Conservation (phyloP, 345 rosid species). For the Populus deltoides region DNA sequence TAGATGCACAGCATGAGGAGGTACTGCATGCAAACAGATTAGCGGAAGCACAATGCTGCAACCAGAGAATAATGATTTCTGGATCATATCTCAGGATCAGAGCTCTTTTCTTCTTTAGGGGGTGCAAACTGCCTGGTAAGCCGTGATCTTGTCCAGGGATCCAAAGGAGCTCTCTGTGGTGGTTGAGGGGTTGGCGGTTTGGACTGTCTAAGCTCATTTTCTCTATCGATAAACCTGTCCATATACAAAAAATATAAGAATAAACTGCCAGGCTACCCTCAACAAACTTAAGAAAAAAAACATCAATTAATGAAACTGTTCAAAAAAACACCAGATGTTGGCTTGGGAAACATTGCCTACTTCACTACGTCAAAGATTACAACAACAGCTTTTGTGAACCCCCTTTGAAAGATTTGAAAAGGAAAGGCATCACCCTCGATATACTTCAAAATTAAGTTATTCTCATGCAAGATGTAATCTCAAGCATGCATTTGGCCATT, state of each 20-base stretch:
- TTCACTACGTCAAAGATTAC: neutral
- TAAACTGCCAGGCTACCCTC: neutral
- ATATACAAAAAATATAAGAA: neutral
- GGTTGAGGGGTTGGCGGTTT: slow-evolving; percentile 73
- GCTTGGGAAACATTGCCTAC: neutral
- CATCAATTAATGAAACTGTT: neutral
- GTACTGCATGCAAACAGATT: neutral
- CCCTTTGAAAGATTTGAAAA: no score
- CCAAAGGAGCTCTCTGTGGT: slow-evolving; percentile 57
- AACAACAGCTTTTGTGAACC: neutral
- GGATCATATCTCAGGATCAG: slow-evolving; percentile 43
- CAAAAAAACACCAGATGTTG: neutral
- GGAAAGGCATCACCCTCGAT: neutral
- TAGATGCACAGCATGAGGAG: neutral
- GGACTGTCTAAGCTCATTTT: slow-evolving; percentile 82
- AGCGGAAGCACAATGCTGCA: neutral
- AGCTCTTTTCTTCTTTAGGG: slow-evolving; percentile 65
- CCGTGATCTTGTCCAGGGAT: slow-evolving; percentile 82
- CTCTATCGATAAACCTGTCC: slow-evolving; percentile 82
- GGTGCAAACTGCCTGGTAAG: slow-evolving; percentile 74
- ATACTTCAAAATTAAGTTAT: no score
- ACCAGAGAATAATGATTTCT: neutral
- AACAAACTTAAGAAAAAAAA: neutral
- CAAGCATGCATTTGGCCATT: neutral
- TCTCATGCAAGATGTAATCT: neutral